Conservation (phyloP, 345 rosid genomes). For the Litchi chinensis region DNA sequence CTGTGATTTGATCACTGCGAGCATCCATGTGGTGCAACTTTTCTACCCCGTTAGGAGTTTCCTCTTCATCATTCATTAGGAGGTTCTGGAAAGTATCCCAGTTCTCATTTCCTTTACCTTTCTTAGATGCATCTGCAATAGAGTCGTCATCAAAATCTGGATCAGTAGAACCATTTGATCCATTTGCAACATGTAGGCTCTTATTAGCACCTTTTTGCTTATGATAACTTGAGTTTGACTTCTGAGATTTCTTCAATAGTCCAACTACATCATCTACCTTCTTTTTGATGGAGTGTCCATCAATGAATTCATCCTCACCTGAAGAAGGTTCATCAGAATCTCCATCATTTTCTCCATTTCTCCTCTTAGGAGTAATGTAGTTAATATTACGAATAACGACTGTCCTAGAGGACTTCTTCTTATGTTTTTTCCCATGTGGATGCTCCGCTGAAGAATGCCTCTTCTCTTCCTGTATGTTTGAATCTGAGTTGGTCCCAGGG, state of each 20-base stretch:
- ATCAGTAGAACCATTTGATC: conserved; percentile 24
- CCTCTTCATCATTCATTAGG: conserved; percentile 56
- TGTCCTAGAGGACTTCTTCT: conserved; percentile 65
- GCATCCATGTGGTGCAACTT: conserved; percentile 34
- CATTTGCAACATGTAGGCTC: conserved; percentile 24
- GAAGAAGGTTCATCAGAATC: conserved; percentile 44
- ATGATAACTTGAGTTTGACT: conserved; percentile 32
- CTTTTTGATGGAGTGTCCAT: conserved; percentile 52
- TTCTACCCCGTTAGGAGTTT: conserved; percentile 20
- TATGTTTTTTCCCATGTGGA: conserved; percentile 44
- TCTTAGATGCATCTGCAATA: conserved; percentile 24
- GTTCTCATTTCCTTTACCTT: conserved; percentile 47
- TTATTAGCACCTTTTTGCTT: conserved; percentile 37
- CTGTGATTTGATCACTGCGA: conserved; percentile 29
- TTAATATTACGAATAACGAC: conserved; percentile 86
- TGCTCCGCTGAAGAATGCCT: conserved; percentile 45
- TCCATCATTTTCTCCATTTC: conserved; percentile 48
- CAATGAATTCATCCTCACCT: conserved; percentile 50
- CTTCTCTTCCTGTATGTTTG: conserved; percentile 40
- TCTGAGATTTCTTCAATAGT: conserved; percentile 39
- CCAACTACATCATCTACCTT: conserved; percentile 62
- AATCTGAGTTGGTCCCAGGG: conserved; percentile 54
- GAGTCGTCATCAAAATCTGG: conserved; percentile 25
- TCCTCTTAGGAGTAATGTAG: conserved; percentile 80
- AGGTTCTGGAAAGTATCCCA: conserved; percentile 80